A percentile compares a stretch with the other conserved stretches of the same genome.
Conservation (phyloP, 345 rosid species). For the Citrus medica region DNA sequence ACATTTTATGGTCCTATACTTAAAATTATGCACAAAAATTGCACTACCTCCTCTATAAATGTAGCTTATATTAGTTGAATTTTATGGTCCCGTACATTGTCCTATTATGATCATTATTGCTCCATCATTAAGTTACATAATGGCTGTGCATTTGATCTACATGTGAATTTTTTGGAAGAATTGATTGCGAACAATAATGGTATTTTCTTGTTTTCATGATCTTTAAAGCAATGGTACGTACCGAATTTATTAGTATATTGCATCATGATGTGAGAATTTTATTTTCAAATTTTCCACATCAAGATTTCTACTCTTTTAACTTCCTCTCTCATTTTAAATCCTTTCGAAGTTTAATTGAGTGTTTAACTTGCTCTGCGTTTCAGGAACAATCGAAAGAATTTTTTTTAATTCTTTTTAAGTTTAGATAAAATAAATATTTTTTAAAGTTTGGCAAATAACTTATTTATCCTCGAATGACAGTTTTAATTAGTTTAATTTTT, state of each 20-base stretch:
- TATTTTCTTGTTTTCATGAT: neutral
- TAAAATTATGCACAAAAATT: neutral
- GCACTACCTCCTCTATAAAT: neutral
- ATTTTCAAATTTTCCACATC: neutral
- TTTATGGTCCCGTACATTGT: neutral
- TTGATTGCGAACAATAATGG: neutral
- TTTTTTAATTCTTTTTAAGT: too few species aligned
- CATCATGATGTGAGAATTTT: neutral
- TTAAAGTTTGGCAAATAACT: too few species aligned
- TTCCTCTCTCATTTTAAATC: neutral
- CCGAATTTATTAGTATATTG: neutral
- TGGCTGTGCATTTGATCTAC: neutral
- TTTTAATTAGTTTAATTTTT: too few species aligned
- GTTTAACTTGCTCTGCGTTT: too few species aligned
- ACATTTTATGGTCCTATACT: neutral
- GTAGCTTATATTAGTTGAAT: slow-evolving; percentile 4
- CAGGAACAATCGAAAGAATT: too few species aligned
- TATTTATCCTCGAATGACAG: too few species aligned
- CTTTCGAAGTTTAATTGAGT: too few species aligned
- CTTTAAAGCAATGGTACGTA: neutral
- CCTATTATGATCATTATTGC: neutral
- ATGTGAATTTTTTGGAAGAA: slow-evolving; percentile 3
- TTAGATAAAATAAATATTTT: too few species aligned
- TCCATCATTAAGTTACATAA: neutral
- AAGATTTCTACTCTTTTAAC: neutral